Evolutionary conservation across 2,329 filamentous ascomycete genomes (phyloP), one percentile per base, ranked within the genome.

Genomic region (Xylariaceae sp.): DNA sequence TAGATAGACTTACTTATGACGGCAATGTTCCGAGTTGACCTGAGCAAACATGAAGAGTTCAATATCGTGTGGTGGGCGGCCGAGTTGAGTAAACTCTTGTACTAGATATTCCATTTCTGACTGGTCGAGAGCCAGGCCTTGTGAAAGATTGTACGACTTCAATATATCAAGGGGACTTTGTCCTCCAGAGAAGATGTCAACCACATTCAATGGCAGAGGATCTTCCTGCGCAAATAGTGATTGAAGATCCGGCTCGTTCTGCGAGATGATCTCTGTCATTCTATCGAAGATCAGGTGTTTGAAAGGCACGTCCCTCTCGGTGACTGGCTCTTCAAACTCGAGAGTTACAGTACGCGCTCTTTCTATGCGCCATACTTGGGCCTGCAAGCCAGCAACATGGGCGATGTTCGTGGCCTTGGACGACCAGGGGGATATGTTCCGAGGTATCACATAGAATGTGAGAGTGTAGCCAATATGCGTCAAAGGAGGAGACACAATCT

Each of bases 41-140:
- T 98, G 93, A 13, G 91, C 91, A 64, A 97, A 98, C 93, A 97
- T 97, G 74, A 97, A 97, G 17, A 97, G 76, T 68, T 98, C 93
- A 34, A 97, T 87, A 62, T 97, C 93, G 46, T 89, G 84, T 1
- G 74, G 74, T 37, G 80, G 69, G 38, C 72, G 64, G 3, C 75
- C 74, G 22, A 81, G 76, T 29, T 80, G 72, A 4, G 79, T 80
- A 65, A 89, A 93, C 32, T 84, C 83, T 52, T 89, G 82, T n/a
- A 95, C 87, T 30, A 98, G 75, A 60, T 98, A 97, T 45, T 95
- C 83, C 63, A 97, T 94, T 63, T 98, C 90, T 8, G 84, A 83
- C 43, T 82, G 75, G 62, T 97, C 91, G 44, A 98, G 76, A 15
- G 89, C 90, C 48, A 98, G 76, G 2, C 93, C 93, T 44, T 89